Conservation (phyloP, 805 yeast species). For the Kazachstania viticola region DNA sequence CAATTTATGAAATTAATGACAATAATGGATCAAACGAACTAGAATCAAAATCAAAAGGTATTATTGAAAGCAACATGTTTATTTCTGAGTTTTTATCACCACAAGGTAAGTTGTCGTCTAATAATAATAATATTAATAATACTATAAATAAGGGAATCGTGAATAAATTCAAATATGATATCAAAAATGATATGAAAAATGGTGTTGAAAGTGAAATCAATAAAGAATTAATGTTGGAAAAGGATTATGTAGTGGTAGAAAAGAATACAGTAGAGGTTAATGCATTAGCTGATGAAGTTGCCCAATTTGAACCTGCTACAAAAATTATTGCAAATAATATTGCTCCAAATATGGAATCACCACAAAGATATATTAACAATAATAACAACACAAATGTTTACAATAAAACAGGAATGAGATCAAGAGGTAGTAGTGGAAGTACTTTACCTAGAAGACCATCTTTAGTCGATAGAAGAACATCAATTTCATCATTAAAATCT, state of each 20-base stretch:
- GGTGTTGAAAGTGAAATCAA: background rate
- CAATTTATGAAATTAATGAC: constrained; percentile 24
- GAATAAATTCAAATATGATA: too few relatives aligned
- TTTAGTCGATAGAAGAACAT: constrained; percentile 48
- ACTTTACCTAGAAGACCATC: constrained; percentile 45
- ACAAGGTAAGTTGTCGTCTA: background rate
- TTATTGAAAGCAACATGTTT: constrained; percentile 64
- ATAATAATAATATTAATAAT: background rate
- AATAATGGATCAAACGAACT: constrained; percentile 40
- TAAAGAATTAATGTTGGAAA: constrained; percentile 47
- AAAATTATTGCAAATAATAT: background rate
- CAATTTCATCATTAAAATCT: constrained; percentile 59
- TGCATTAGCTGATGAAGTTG: constrained; percentile 88
- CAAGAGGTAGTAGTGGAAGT: constrained; percentile 6
- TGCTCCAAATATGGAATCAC: background rate
- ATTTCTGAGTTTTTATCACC: constrained; percentile 62
- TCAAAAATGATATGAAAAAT: too few relatives aligned
- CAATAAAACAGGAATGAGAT: background rate
- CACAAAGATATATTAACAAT: too few relatives aligned
- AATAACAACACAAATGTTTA: background rate
- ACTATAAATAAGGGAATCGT: background rate
- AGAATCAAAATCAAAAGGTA: constrained; percentile 46
- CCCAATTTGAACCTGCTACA: constrained; percentile 14
- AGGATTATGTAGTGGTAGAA: constrained; percentile 89
- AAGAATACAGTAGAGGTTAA: constrained; percentile 91